Evolutionary conservation across 768 basidiomycete genomes (phyloP), one percentile per base, ranked within the genome.

Genomic region (Mycena vulgaris): DNA sequence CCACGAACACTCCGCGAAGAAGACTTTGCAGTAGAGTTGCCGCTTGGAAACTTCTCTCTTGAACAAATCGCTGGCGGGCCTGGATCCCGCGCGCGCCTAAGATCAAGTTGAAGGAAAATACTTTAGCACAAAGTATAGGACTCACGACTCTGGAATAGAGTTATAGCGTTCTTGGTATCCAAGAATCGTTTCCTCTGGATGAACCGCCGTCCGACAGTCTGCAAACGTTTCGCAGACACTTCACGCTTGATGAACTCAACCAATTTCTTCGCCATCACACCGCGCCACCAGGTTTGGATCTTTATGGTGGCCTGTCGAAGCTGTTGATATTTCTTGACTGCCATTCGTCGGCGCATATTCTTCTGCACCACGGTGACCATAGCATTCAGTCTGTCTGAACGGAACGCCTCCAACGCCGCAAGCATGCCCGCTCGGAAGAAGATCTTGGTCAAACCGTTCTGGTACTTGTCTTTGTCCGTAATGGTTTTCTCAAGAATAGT

Each of bases 371-470:
- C 89, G 16, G 96, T 98, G 69, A 97, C 95, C 83, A 99, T 89
- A 25, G 91, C 85, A 78, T 97, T 97, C 61, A 99, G 88, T 68
- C 94, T 88, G 69, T 94, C 91, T 9, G 96, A 92, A 45, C 98
- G 94, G 63, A 97, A 86, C 19, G 95, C 90, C 82, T 99, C 98
- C 51, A 99, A 87, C 8, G 94, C 93, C 30, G 98, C 97, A 63
- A 99, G 92, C 96, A 99, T 98, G 72, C 98, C 98, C 16, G 98
- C 97, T 69, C 98, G 91, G 89, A 99, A 99, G 85, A 99, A 99
- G 74, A 99, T 98, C 83, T 99, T 99, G 30, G 95, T 99, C 31
- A 96, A 87, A 75, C 98, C 98, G 77, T 92, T 92, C 82, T 99
- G 98, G 81, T 96, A 98, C 86, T 97, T 98, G 86, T 98, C 97